Conservation (phyloP, 495 filamentous ascomycete genomes). For the Rostrohypoxylon terebratum region DNA sequence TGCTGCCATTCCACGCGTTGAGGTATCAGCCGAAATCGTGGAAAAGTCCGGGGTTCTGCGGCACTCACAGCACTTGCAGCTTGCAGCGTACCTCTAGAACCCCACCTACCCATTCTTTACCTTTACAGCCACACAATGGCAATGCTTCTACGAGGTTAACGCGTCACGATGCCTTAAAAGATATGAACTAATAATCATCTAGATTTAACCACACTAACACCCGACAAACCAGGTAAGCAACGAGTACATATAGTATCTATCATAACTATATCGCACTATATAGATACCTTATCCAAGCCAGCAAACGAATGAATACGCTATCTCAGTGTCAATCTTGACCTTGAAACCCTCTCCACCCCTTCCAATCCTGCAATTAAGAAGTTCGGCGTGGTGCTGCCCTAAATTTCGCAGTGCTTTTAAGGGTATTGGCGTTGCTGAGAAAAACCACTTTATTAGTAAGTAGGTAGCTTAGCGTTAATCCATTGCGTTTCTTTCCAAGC, state of each 20-base stretch:
- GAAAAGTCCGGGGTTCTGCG: neutral
- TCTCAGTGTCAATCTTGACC: neutral
- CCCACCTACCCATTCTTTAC: neutral
- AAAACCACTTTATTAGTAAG: neutral
- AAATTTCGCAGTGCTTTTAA: neutral
- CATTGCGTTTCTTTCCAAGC: neutral
- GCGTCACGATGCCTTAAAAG: neutral
- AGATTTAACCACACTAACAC: neutral
- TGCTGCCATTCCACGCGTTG: neutral
- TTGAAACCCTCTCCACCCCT: neutral
- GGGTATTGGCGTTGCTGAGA: neutral
- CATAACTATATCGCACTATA: neutral
- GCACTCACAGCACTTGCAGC: neutral
- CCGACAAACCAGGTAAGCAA: neutral
- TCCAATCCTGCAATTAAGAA: neutral
- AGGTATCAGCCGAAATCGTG: neutral
- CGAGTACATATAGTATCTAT: neutral
- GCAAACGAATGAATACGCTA: too few species aligned
- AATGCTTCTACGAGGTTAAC: neutral
- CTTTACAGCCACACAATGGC: neutral
- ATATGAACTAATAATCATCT: neutral
- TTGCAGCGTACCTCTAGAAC: neutral
- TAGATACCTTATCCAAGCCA: too few species aligned
- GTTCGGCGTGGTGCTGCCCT: neutral
- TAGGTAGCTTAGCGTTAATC: neutral